These are phyloP conservation scores for Odontarrhena argentea DNA, from an alignment of 345 rosid genomes.

Conservation along the genomic window DNA sequence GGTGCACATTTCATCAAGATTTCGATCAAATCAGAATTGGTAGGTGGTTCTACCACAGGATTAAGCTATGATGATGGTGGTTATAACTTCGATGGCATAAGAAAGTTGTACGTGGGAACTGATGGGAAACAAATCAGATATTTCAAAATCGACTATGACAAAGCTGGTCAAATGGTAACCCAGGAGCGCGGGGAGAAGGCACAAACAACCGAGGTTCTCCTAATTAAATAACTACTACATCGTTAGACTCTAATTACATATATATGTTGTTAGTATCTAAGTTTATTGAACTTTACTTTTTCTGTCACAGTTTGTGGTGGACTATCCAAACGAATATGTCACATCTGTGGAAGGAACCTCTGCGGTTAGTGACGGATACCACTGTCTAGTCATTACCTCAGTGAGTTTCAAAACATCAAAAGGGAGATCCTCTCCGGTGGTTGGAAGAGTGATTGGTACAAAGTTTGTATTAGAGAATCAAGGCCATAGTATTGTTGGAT, in stretches of 20 bases:
- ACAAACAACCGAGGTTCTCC: background rate
- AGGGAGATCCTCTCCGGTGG: constrained; percentile 1
- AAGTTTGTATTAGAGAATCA: background rate
- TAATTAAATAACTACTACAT: background rate
- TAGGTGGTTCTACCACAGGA: background rate
- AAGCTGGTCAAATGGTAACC: background rate
- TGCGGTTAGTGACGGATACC: background rate
- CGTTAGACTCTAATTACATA: too few species aligned
- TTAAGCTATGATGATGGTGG: constrained; percentile 3
- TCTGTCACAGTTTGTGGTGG: constrained; percentile 3
- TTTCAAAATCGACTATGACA: background rate
- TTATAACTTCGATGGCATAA: background rate
- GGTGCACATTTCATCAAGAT: background rate
- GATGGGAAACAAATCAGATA: background rate
- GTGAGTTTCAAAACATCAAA: constrained; percentile 29
- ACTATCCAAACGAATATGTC: constrained; percentile 25
- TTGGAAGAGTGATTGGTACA: constrained; percentile 18
- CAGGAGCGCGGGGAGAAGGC: background rate
- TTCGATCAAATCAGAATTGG: background rate
- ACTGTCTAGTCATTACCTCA: constrained; percentile 4
- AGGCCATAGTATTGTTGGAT: constrained; percentile 35
- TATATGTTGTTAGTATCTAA: too few species aligned
- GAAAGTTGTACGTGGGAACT: background rate
- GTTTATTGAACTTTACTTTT: too few species aligned
- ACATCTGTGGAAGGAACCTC: constrained; percentile 27